Conservation (phyloP, 139 green algal species). For the Chlorella sp. region DNA sequence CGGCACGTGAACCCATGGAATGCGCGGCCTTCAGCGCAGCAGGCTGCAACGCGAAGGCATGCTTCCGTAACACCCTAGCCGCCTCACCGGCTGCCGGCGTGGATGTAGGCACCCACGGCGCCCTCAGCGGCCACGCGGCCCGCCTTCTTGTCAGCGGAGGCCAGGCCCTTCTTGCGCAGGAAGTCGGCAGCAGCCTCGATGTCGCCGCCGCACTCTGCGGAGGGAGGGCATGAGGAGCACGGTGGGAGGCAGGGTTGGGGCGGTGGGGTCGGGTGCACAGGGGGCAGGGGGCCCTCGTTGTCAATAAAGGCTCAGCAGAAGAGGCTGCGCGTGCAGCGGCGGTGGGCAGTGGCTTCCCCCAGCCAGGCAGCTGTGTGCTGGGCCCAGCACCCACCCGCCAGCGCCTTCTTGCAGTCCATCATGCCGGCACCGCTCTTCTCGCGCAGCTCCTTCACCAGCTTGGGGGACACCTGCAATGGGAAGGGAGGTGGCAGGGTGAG, state of each 20-base stretch:
- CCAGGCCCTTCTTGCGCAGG: conserved; percentile 94
- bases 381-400: conserved; percentile 80
- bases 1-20: neutral
- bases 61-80: neutral
- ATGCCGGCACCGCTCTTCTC: conserved; percentile 90
- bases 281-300: too few relatives aligned
- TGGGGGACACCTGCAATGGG: conserved; percentile 52
- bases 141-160: conserved; percentile 97
- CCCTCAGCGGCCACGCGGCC: conserved; percentile 87
- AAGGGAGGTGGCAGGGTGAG: too few relatives aligned
- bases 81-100: conserved; percentile 81
- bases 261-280: neutral
- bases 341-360: too few relatives aligned
- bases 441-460: conserved; percentile 90
- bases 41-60: neutral
- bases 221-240: neutral
- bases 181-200: conserved; percentile 80
- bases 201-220: conserved; percentile 76
- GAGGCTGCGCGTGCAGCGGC: too few relatives aligned
- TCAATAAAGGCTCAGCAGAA: too few relatives aligned
- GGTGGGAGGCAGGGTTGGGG: too few relatives aligned
- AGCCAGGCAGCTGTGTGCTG: too few relatives aligned
- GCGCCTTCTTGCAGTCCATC: conserved; percentile 99
- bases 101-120: conserved; percentile 92
- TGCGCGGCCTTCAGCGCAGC: neutral